Evolutionary conservation across 768 basidiomycete species (phyloP), one percentile per base, ranked within the genome.

Genomic region (Suillus tomentosus): DNA sequence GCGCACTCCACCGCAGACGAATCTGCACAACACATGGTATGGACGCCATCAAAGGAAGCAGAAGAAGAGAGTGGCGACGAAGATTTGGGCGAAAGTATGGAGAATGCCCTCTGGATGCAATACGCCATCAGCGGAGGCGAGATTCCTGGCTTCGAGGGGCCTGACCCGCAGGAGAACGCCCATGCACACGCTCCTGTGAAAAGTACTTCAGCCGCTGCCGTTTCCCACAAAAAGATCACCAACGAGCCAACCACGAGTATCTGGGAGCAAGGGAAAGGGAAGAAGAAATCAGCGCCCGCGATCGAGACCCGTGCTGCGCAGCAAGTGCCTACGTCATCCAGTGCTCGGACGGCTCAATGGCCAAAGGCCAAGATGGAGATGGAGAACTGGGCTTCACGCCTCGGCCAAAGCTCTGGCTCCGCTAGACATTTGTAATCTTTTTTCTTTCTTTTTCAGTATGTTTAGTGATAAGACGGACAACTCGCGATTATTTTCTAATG

Each of bases 351-450:
- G 11, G 64, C 71, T 36, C 74, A 70, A 43, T 74, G 74, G 74
- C 76, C 74, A 60, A 77, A 75, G 70, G 40, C 22, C 59, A 59
- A 39, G 10, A 73, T 76, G 72, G 74, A 39, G 22, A 73, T 77
- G 76, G 74, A 76, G 69, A 76, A 62, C 51, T 76, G 74, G 74
- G 67, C 73, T 45, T 60, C 74, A 17, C 65, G 76, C 42, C 73
- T 62, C 0, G 68, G 74, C 3, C 72, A 76, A 61, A 77, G 53
- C 62, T 73, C 76, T 42, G 71, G 74, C 36, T 76, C 74, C 13
- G 54, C 76, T 37, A 63, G 73, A 62, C 69, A 76, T 51, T 69
- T 76, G 66, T 77, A 69, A 75, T n/a, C 9, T 60, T 62, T 45
- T 19, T 31, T 31, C 3, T 11, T 47, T 22, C 10, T n/a, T n/a